Conservation (phyloP, 495 filamentous ascomycete genomes). For the Tuber brumale region DNA sequence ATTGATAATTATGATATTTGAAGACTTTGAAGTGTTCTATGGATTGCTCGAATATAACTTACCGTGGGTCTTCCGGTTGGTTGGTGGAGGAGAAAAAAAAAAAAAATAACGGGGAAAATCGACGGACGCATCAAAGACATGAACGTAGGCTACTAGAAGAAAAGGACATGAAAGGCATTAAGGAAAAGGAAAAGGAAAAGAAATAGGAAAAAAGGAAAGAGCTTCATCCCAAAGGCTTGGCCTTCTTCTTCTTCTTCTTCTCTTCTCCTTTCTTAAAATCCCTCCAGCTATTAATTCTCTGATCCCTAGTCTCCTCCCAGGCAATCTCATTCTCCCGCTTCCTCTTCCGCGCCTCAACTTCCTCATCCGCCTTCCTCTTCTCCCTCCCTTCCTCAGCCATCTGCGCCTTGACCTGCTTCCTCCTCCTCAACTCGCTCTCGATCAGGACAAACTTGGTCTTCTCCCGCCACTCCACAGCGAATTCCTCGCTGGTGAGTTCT, state of each 20-base stretch:
- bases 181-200: background rate
- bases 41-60: background rate
- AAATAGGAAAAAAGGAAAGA: constrained; percentile 51
- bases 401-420: constrained; percentile 83
- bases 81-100: background rate
- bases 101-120: background rate
- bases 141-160: constrained; percentile 1
- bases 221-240: constrained; percentile 46
- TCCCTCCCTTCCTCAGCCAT: constrained; percentile 94
- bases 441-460: constrained; percentile 90
- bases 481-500: constrained; percentile 74
- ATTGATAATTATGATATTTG: background rate
- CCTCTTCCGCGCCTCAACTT: constrained; percentile 75
- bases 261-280: constrained; percentile 67
- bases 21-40: background rate
- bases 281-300: constrained; percentile 89
- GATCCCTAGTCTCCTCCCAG: constrained; percentile 88
- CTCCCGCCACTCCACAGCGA: constrained; percentile 75
- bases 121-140: background rate
- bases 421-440: constrained; percentile 79
- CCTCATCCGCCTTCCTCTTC: constrained; percentile 79
- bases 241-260: constrained; percentile 92
- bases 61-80: no score
- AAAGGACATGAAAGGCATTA: background rate
- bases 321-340: constrained; percentile 87